A percentile compares a stretch with the other conserved stretches of the same genome.
Conservation (phyloP, 805 yeast genomes). For the Wickerhamiella azyma region DNA sequence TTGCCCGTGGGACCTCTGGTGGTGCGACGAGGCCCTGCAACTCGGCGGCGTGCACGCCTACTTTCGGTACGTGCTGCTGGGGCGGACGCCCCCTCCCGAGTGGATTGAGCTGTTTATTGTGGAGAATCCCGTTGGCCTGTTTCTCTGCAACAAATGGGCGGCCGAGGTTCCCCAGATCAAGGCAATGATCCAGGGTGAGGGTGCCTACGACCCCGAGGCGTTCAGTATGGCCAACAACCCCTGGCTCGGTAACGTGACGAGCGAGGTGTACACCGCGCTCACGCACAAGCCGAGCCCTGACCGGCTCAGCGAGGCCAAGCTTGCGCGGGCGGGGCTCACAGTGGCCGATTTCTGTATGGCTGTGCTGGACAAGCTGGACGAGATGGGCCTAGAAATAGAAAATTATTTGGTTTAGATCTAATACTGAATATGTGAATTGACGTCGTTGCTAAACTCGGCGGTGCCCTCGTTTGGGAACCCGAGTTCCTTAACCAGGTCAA, state of each 20-base stretch:
- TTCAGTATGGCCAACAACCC: slow-evolving; percentile 9
- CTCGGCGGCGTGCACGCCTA: not conserved
- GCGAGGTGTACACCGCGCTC: not conserved
- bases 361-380: slow-evolving; percentile 1
- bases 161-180: not conserved
- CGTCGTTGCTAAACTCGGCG: slow-evolving; percentile 7
- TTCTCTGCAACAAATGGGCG: slow-evolving; percentile 9
- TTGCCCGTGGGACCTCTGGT: not conserved
- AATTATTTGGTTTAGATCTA: slow-evolving; percentile 5
- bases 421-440: slow-evolving; percentile 5
- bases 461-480: slow-evolving; percentile 18
- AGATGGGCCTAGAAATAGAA: not conserved
- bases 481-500: slow-evolving; percentile 14
- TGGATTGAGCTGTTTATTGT: not conserved
- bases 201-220: not conserved
- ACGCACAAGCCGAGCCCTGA: not conserved
- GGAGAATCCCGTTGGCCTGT: slow-evolving; percentile 2
- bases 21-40: not conserved
- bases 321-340: not conserved
- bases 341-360: slow-evolving; percentile 2
- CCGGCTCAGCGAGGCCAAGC: not conserved
- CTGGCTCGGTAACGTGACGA: slow-evolving; percentile 8
- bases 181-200: slow-evolving; percentile 3
- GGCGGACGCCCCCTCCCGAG: not conserved
- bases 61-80: not conserved